These are phyloP conservation scores for Clonostachys byssicola DNA, from an alignment of 2,329 filamentous ascomycete genomes.

Conservation along the genomic window DNA sequence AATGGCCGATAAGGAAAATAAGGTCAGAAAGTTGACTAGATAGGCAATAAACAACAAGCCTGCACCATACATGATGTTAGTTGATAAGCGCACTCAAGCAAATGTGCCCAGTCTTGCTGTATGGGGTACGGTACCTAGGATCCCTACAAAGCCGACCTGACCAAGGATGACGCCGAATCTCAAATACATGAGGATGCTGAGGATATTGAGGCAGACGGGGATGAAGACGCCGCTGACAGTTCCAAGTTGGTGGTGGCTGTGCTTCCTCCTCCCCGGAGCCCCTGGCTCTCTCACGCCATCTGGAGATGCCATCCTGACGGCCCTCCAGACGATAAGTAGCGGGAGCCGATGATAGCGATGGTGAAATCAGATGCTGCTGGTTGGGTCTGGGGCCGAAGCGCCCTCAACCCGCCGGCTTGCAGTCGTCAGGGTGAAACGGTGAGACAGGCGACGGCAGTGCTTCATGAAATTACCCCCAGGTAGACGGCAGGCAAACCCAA, in stretches of 20 bases:
- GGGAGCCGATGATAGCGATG: too few relatives aligned
- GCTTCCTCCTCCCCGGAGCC: not conserved
- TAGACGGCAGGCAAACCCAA: too few relatives aligned
- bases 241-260: constrained; percentile 50
- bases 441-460: too few relatives aligned
- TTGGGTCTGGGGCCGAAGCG: too few relatives aligned
- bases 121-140: constrained; percentile 53
- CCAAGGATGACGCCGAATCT: constrained; percentile 83
- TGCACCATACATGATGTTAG: constrained; percentile 19
- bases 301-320: too few relatives aligned
- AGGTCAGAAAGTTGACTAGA: constrained; percentile 76
- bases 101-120: not conserved
- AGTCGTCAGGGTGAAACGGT: too few relatives aligned
- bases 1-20: constrained; percentile 82
- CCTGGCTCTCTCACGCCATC: too few relatives aligned
- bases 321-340: too few relatives aligned
- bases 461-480: too few relatives aligned
- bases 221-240: constrained; percentile 79
- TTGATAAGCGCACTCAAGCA: not conserved
- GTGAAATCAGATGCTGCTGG: too few relatives aligned
- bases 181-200: constrained; percentile 90
- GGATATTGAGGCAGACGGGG: constrained; percentile 81
- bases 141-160: constrained; percentile 74
- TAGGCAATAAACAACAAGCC: constrained; percentile 74
- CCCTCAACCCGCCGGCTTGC: too few relatives aligned